Percentiles rank a stretch among this genome's conserved stretches.
Evolutionary conservation across 768 basidiomycete genomes (phyloP).

Genomic region (Tubosaeta brunneosetosa): DNA sequence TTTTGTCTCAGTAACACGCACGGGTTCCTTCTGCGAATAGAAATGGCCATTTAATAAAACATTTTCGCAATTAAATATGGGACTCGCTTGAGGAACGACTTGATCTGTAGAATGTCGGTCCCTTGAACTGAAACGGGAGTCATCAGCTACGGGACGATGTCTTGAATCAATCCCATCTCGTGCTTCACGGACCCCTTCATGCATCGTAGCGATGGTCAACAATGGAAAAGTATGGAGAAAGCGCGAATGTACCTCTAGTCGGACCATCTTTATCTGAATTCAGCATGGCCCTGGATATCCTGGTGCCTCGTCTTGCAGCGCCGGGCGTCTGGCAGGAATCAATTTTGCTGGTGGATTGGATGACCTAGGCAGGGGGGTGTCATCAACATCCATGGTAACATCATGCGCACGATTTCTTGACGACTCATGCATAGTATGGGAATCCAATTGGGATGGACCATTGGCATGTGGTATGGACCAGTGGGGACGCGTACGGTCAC

Average conservation of each 20-base stretch:
- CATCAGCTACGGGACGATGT: constrained; percentile 15
- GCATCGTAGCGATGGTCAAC: not conserved
- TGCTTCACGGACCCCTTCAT: constrained; percentile 15
- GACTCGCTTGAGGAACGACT: constrained; percentile 14
- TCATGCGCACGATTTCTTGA: constrained; percentile 21
- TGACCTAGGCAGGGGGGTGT: constrained; percentile 17
- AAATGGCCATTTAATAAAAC: not conserved
- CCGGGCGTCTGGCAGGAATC: constrained; percentile 13
- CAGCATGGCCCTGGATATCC: constrained; percentile 36
- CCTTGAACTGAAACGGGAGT: constrained; percentile 11
- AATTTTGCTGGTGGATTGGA: constrained; percentile 17
- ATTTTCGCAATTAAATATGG: not conserved
- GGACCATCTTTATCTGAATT: constrained; percentile 18
- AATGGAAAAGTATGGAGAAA: not conserved
- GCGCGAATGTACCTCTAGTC: constrained; percentile 10
- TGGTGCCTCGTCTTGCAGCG: constrained; percentile 25
- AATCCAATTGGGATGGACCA: constrained; percentile 12
- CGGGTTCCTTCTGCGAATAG: constrained; percentile 17
- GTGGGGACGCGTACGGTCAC: constrained; percentile 12
- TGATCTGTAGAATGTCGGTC: constrained; percentile 22
- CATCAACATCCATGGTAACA: constrained; percentile 26
- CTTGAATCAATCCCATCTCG: constrained; percentile 17
- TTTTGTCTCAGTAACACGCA: constrained; percentile 13
- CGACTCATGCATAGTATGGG: constrained; percentile 15
- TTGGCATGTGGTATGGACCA: constrained; percentile 12